phyloP scores from a whole-genome alignment of 306 rosid species.

The Arachis stenosperma region DNA sequence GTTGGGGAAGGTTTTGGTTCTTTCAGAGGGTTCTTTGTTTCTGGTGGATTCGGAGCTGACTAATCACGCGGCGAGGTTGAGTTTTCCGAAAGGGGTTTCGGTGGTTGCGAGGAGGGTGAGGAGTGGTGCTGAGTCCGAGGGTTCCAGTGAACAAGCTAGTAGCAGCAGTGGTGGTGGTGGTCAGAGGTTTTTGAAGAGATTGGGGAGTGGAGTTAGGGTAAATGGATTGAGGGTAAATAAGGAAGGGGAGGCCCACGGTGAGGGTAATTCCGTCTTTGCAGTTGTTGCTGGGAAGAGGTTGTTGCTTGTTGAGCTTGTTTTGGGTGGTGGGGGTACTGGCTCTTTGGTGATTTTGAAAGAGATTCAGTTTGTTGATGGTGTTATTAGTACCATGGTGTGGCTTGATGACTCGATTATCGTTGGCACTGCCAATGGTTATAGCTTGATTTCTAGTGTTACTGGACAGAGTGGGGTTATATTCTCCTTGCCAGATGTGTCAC shows the following conservation, averaged over 20 bases:
- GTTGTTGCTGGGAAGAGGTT: constrained; percentile 66
- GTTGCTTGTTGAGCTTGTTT: constrained; percentile 70
- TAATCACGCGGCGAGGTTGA: constrained; percentile 60
- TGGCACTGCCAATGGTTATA: constrained; percentile 78
- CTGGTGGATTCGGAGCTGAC: constrained; percentile 60
- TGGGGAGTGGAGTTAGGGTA: constrained; percentile 67
- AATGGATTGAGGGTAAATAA: constrained; percentile 65
- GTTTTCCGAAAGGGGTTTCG: constrained; percentile 63
- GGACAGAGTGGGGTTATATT: constrained; percentile 81
- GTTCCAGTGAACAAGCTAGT: constrained; percentile 40
- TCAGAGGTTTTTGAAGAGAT: constrained; percentile 71
- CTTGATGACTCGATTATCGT: constrained; percentile 81
- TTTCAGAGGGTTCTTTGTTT: constrained; percentile 73
- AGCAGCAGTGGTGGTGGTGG: constrained; percentile 43
- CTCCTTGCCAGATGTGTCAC: constrained; percentile 78
- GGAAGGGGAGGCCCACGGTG: constrained; percentile 55
- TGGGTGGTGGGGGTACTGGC: constrained; percentile 46
- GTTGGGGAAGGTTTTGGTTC: constrained; percentile 60
- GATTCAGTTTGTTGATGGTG: constrained; percentile 81
- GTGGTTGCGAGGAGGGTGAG: constrained; percentile 59
- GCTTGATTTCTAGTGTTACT: constrained; percentile 73
- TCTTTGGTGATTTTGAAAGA: constrained; percentile 71
- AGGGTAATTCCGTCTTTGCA: constrained; percentile 61
- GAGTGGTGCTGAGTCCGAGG: constrained; percentile 53
- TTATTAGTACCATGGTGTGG: constrained; percentile 77